Evolutionary conservation across 495 filamentous ascomycete species (phyloP), one percentile per base, ranked within the genome.

Genomic region (Copromyces sp.): DNA sequence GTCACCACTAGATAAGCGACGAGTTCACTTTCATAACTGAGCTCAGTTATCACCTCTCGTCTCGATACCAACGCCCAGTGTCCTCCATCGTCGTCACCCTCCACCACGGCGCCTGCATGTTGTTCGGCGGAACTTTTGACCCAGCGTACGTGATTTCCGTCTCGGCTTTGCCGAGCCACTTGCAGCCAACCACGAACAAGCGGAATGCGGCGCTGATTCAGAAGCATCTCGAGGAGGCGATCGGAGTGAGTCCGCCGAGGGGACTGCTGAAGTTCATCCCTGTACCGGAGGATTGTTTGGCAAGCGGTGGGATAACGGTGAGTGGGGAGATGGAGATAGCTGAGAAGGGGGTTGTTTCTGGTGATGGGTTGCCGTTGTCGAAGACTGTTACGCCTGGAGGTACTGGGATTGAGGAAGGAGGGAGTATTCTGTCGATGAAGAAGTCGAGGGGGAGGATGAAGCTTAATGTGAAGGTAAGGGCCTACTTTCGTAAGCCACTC

Each of bases 111-210:
- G 84, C 86, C n/a, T 92, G 88, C 76, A 85, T 97, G 77, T 79
- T 92, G 45, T 91, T 94, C 73, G 93, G 88, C 5, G 91, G 88
- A 45, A 87, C 87, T 35, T 90, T 91, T 69, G 88, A 92, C n/a
- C 91, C 91, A 3, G 91, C 93, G 17, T 98, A 97, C 75, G 85
- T 90, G 61, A 81, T 97, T 75, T 93, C 92, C 70, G 88, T 98
- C 44, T 90, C 86, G 70, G 89, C 93, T 4, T 85, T 95, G 17
- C 86, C 90, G 0, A 85, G 82, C 3, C 84, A 92, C 70, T 83
- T 97, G 41, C 89, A 89, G 29, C 90, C 93, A 0, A 87, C 90
- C 4, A 93, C 89, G 44, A 98, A 97, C 81, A 92, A 92, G 68
- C 90, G 94, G 45, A 94, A 94, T 81, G 90, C 93, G 4, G 85